Conservation (phyloP, 2,329 filamentous ascomycete genomes). For the Penicillium decumbens region DNA sequence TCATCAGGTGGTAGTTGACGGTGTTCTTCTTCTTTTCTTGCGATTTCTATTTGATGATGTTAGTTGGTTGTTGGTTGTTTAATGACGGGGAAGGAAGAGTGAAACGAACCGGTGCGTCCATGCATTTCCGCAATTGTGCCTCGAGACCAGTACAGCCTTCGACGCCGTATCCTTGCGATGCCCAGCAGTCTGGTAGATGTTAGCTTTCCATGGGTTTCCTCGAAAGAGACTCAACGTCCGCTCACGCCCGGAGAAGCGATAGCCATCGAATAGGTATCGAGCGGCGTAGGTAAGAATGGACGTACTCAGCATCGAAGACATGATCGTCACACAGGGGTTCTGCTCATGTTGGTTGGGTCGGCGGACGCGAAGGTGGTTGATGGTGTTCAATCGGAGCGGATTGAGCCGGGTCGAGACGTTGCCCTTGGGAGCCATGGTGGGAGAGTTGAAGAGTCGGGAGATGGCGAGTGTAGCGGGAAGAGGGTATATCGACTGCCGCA, state of each 20-base stretch:
- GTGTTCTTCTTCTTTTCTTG: conserved; percentile 61
- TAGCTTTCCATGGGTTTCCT: not conserved
- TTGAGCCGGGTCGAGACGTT: conserved; percentile 41
- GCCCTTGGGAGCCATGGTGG: conserved; percentile 43
- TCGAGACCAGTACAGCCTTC: conserved; percentile 58
- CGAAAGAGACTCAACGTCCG: not conserved
- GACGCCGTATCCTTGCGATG: conserved; percentile 44
- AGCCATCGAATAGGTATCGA: not conserved
- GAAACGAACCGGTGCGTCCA: conserved; percentile 70
- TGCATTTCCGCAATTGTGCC: conserved; percentile 60
- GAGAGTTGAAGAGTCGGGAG: not conserved
- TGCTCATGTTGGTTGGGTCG: conserved; percentile 58
- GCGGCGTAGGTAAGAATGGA: not conserved
- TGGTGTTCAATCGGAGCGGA: conserved; percentile 45
- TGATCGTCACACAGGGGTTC: conserved; percentile 62
- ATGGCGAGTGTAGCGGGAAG: not conserved
- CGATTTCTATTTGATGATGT: conserved; percentile 47
- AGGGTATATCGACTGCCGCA: conserved; percentile 1
- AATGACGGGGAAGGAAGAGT: not conserved
- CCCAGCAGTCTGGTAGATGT: conserved; percentile 42
- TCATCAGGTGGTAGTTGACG: conserved; percentile 86
- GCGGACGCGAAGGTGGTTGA: conserved; percentile 57
- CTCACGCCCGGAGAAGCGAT: not conserved
- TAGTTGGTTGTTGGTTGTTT: conserved; percentile 1
- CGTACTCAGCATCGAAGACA: conserved; percentile 64